Percentiles rank a stretch among this genome's conserved stretches.
Evolutionary conservation across 2,329 filamentous ascomycete species (phyloP).

Genomic region (Eurotiales sp.): DNA sequence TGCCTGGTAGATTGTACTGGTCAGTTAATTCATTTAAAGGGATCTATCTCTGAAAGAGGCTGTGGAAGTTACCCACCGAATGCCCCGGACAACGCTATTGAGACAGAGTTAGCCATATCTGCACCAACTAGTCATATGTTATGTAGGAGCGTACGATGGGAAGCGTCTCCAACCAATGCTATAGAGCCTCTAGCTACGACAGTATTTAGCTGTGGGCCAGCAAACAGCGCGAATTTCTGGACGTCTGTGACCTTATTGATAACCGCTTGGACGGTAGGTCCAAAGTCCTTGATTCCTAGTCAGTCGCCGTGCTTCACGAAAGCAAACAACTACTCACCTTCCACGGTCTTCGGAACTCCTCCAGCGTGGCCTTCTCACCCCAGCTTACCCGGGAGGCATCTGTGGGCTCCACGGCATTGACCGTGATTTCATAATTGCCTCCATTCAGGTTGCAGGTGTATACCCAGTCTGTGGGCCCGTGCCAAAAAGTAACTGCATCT

Average conservation of each 20-base stretch:
- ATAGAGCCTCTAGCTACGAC: neutral
- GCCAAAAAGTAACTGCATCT: constrained; percentile 8
- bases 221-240: constrained; percentile 11
- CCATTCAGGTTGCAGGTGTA: constrained; percentile 3
- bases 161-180: constrained; percentile 14
- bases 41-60: too few species aligned
- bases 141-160: constrained; percentile 9
- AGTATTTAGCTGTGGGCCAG: neutral
- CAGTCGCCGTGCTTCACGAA: neutral
- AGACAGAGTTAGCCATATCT: neutral
- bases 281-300: constrained; percentile 3
- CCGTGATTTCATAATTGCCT: constrained; percentile 13
- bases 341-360: constrained; percentile 1
- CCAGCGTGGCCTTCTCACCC: constrained; percentile 11
- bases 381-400: constrained; percentile 13
- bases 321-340: neutral
- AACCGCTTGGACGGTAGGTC: constrained; percentile 1
- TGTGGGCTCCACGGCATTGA: constrained; percentile 6
- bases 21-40: too few species aligned
- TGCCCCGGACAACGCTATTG: constrained; percentile 13
- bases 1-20: neutral
- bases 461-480: constrained; percentile 3
- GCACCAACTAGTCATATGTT: neutral
- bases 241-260: neutral
- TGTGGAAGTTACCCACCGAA: constrained; percentile 7